A percentile compares a stretch with the other conserved stretches of the same genome.
Conservation (phyloP, 2,329 filamentous ascomycete species). For the Epichloe sibirici region DNA sequence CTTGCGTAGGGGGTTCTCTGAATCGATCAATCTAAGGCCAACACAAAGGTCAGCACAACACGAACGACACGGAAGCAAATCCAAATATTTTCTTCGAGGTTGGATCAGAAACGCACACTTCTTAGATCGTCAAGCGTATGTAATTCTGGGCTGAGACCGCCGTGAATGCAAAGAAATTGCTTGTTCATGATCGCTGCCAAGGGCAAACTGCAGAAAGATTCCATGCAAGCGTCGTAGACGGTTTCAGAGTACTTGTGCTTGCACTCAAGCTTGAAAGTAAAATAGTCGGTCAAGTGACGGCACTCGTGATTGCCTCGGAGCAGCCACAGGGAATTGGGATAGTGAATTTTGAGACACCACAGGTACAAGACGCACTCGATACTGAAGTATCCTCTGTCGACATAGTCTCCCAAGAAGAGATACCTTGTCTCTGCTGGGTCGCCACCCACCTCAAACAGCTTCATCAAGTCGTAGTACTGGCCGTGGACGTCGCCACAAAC, state of each 20-base stretch:
- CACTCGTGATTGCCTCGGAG: constrained; percentile 98
- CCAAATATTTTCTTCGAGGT: neutral
- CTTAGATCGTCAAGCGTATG: constrained; percentile 93
- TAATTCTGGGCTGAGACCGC: constrained; percentile 87
- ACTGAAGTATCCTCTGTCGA: constrained; percentile 96
- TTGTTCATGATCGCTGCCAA: constrained; percentile 99
- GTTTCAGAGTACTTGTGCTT: constrained; percentile 98
- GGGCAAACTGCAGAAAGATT: constrained; percentile 89
- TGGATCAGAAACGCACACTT: constrained; percentile 44
- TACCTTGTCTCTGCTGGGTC: constrained; percentile 95
- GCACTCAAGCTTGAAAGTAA: constrained; percentile 99
- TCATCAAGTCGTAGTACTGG: constrained; percentile 99
- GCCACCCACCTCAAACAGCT: constrained; percentile 95
- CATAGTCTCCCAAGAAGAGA: constrained; percentile 94
- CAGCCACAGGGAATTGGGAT: constrained; percentile 93
- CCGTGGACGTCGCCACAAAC: constrained; percentile 98
- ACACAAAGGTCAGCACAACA: neutral
- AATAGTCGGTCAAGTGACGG: constrained; percentile 97
- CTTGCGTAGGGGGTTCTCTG: constrained; percentile 95
- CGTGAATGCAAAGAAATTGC: constrained; percentile 97
- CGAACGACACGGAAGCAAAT: no score
- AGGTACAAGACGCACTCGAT: constrained; percentile 98
- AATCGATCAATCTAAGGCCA: constrained; percentile 76
- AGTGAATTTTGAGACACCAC: constrained; percentile 98
- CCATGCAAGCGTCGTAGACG: constrained; percentile 96